Percentiles rank a stretch among this genome's conserved stretches.
These are phyloP conservation scores for Quillaja saponaria DNA, from an alignment of 306 rosid species.

Conservation along the genomic window DNA sequence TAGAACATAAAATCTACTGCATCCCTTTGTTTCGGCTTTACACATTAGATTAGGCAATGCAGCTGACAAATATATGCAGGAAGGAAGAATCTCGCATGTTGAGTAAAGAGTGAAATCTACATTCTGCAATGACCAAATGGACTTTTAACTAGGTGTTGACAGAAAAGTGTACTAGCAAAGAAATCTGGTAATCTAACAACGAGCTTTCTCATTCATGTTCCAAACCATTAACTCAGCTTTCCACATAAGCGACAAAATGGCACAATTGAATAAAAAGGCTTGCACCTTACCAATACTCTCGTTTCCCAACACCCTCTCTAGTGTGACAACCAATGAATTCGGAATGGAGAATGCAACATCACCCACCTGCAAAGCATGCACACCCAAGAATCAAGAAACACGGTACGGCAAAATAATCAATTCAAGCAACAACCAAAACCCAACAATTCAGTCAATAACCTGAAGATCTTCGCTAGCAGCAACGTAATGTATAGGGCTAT, in stretches of 20 bases:
- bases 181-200: conserved; percentile 6
- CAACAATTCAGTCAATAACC: conserved; percentile 35
- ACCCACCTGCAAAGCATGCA: conserved; percentile 56
- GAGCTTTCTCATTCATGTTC: not conserved
- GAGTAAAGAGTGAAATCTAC: too few relatives aligned
- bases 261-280: conserved; percentile 10
- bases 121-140: too few relatives aligned
- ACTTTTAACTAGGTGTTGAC: not conserved
- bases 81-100: too few relatives aligned
- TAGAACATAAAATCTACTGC: too few relatives aligned
- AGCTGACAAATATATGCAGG: too few relatives aligned
- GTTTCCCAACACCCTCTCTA: conserved; percentile 90
- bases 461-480: conserved; percentile 89
- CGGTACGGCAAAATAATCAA: conserved; percentile 1
- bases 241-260: conserved; percentile 8
- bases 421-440: not conserved
- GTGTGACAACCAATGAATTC: conserved; percentile 79
- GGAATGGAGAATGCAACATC: conserved; percentile 93
- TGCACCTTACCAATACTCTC: conserved; percentile 84
- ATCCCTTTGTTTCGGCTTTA: too few relatives aligned
- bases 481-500: conserved; percentile 74
- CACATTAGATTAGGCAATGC: too few relatives aligned
- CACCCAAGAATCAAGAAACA: conserved; percentile 15
- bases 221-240: conserved; percentile 15
- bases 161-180: conserved; percentile 9